Base-by-base conservation (phyloP, 2,329 filamentous ascomycete genomes). In the Colletotrichum karsti region DNA sequence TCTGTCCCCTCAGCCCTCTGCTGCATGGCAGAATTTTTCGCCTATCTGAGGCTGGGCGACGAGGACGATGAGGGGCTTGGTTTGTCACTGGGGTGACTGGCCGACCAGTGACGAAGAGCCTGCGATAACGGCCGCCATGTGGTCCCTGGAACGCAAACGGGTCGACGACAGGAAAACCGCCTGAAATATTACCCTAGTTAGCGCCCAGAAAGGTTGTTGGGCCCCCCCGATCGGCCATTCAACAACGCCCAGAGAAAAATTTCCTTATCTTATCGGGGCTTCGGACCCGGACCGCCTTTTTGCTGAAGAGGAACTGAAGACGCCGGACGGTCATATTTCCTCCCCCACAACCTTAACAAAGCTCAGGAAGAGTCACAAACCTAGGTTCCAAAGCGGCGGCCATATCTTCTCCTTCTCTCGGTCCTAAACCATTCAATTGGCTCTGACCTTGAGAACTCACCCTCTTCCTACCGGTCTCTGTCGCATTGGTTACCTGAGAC, bases 181-280 rank as follows among this genome's bases (percentile, higher is more conserved):
- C 20, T 54, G 54, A 51, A 63, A 28, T 66, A 44, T 35, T 42
- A 56, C 51, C 58, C 50, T 41, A 51, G 53, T 64, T 59, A 65
- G 61, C 54, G 65, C 63, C 18, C 30, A 46, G 54, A 48, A 33
- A 46, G 51, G 39, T 59, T 59, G 64, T 67, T 67, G 64, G 65
- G 46, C 37, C 10, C 53, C 46, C 65, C 64, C 60, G 54, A 65
- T 65, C 65, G 54, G 65, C 61, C 60, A 30, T 68, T 59, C 65
- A 68, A 68, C 60, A 53, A 65, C 56, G 33, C 26, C 53, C 30
- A 67, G 60, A 54, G 66, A 70, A 70, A 70, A 70, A 70, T 70
- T 70, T 69, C 69, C 69, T 70, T 70, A 70, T 70, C 69, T 70
- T 69, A 70, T 70, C 69, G 42, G 33, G 18, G 22, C 48, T 46